Evolutionary conservation across 1,284 basidiomycete genomes (phyloP), one percentile per base, ranked within the genome.

Genomic region (Volvariella surrecta): DNA sequence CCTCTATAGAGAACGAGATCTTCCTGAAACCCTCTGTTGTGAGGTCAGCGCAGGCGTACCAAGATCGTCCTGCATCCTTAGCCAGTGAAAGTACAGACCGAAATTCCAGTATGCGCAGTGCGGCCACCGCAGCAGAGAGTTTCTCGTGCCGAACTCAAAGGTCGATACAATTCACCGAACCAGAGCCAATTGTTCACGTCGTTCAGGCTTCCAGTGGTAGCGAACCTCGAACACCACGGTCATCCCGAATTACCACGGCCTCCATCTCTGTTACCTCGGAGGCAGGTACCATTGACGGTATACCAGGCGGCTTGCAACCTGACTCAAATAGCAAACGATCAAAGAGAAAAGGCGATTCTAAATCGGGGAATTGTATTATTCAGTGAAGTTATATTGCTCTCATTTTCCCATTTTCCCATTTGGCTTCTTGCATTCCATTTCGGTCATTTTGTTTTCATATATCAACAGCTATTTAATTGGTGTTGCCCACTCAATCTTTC

Each of bases 61-160:
- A 60, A 28, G 71, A 73, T 39, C 68, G 73, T 3, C 73, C 72
- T 1, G 62, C 59, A 31, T 79, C 76, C 1, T 53, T 71, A 45
- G 67, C 67, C 6, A 77, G 76, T 52, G 66, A 62, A 35, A 71
- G 68, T 50, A 75, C 76, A 1, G 58, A 59, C 7, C 34, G 34
- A 16, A 55, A 63, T 11, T 71, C 68, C 50, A 78, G 75, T 45
- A 34, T 73, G 45, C 59, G 66, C 37, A 76, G 69, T 46, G 68
- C 62, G 19, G 63, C 62, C 9, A 71, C 68, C 38, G 62, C 64
- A 13, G 55, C 62, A 32, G 65, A 66, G 48, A 68, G 66, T 40
- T 58, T 65, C 34, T 62, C 62, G 13, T 57, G 34, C 59, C 59
- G 24, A 56, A 59, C 46, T 24, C 44, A 57, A 44, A 43, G 51